Base-by-base conservation (phyloP, 2,329 filamentous ascomycete genomes). In the Rhexocercosporidium sp. region DNA sequence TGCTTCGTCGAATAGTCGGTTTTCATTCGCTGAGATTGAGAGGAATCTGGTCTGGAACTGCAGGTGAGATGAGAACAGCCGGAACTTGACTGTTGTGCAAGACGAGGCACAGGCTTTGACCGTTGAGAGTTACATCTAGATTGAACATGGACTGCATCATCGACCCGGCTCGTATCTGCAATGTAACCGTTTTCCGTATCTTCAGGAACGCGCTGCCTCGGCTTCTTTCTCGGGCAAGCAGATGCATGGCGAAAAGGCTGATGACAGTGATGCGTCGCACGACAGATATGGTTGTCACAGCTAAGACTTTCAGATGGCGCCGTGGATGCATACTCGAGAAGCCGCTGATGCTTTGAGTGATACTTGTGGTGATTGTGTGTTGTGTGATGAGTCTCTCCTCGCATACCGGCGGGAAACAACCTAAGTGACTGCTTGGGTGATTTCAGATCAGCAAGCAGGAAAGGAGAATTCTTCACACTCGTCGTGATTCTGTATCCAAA, bases 201-300 rank as follows among this genome's bases (percentile, higher is more conserved):
- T 69, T 71, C 56, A 20, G 46, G 64, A 47, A 62, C 37, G 16
- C 68, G 64, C 11, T 57, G 66, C 31, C 66, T 69, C 31, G 51
- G 61, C 29, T 67, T 70, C 22, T 66, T 64, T 16, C 60, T 44
- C n/a, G 65, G 70, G 27, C 70, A 73, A 20, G 64, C 71, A n/a
- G 69, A 65, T 34, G 72, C 71, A 53, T 76, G 72, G 20, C 70
- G 69, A 37, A 67, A 69, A 11, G 72, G 66, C 25, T 65, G 68
- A 61, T 73, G 64, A 18, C 70, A 71, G 16, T 59, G 41, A 65
- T 75, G 68, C 14, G 71, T 74, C 7, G 70, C 69, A 54, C 64
- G 69, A 44, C 72, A 75, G 51, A 31, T 57, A 9, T 62, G 49
- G 39, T 70, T 70, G 14, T 65, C 69, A 63, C 72, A 74, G 56